Percentiles rank a stretch among this genome's conserved stretches.
These are phyloP conservation scores for Diplocarpon mali DNA, from an alignment of 2,329 filamentous ascomycete species.

Conservation along the genomic window DNA sequence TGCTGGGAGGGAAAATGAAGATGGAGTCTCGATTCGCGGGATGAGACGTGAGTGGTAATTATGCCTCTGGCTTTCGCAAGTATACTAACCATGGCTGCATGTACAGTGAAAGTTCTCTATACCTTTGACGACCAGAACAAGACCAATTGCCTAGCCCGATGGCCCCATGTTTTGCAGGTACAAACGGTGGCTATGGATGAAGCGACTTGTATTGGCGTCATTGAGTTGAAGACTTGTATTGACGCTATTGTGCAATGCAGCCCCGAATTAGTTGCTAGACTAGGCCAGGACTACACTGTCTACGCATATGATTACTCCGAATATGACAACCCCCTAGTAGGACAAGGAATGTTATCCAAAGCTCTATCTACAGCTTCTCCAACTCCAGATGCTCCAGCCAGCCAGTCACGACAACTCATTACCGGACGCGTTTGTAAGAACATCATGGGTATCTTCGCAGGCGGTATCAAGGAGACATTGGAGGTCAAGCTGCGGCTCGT, in stretches of 20 bases:
- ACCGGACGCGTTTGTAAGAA: slow-evolving; percentile 88
- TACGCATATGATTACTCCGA: slow-evolving; percentile 97
- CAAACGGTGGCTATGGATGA: slow-evolving; percentile 77
- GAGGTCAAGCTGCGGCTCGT: slow-evolving; percentile 88
- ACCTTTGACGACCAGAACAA: slow-evolving; percentile 86
- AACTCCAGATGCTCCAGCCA: slow-evolving; percentile 40
- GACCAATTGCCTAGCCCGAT: slow-evolving; percentile 79
- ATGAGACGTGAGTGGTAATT: slow-evolving; percentile 52
- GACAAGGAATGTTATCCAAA: slow-evolving; percentile 90
- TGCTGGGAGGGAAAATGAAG: slow-evolving; percentile 28
- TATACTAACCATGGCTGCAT: slow-evolving; percentile 14
- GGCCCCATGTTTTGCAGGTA: slow-evolving; percentile 67
- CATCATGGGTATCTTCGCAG: slow-evolving; percentile 70
- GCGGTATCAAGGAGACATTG: slow-evolving; percentile 74
- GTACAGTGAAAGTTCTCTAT: slow-evolving; percentile 86
- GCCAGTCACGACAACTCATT: slow-evolving; percentile 58
- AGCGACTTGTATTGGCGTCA: slow-evolving; percentile 67
- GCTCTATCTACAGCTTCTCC: slow-evolving; percentile 49
- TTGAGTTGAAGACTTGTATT: slow-evolving; percentile 79
- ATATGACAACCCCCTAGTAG: slow-evolving; percentile 82
- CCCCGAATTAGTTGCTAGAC: slow-evolving; percentile 69
- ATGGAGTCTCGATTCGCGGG: slow-evolving; percentile 39
- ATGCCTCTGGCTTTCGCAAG: background rate
- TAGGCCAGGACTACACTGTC: slow-evolving; percentile 76
- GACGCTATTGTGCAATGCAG: slow-evolving; percentile 69